A percentile compares a stretch with the other conserved stretches of the same genome.
Conservation (phyloP, 1,139 yeast species). For the Debaryomyces robertsiae region DNA sequence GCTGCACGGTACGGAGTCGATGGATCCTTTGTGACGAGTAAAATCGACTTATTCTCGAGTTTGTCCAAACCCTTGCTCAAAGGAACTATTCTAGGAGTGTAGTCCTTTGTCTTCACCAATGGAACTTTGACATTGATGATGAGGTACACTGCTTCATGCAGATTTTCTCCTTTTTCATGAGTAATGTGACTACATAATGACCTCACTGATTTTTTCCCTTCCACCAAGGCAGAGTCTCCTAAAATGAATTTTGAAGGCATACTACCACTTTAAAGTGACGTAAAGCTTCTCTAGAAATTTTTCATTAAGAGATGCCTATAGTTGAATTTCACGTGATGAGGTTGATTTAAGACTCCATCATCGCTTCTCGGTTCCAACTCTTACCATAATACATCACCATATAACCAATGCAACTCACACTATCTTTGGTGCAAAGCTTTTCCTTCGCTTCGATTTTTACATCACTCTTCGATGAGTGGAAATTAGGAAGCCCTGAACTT, state of each 20-base stretch:
- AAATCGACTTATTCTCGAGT: constrained; percentile 49
- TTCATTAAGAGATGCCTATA: constrained; percentile 8
- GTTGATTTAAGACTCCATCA: too few species aligned
- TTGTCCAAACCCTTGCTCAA: constrained; percentile 53
- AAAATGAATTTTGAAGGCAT: constrained; percentile 27
- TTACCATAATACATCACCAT: too few species aligned
- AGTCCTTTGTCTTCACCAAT: constrained; percentile 52
- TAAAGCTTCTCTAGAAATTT: not conserved
- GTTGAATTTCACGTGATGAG: constrained; percentile 6
- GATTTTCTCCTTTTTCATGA: constrained; percentile 19
- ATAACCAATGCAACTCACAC: not conserved
- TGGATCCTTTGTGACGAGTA: constrained; percentile 71
- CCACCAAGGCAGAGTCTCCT: constrained; percentile 27
- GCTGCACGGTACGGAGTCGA: constrained; percentile 53
- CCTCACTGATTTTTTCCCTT: constrained; percentile 35
- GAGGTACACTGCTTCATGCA: constrained; percentile 44
- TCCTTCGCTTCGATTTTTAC: too few species aligned
- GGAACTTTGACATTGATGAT: constrained; percentile 57
- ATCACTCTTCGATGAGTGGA: too few species aligned
- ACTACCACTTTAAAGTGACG: not conserved
- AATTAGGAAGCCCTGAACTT: not conserved
- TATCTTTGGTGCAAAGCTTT: not conserved
- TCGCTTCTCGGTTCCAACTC: too few species aligned
- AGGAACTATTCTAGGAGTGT: constrained; percentile 67
- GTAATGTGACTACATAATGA: constrained; percentile 37